Conservation (phyloP, 1,284 basidiomycete genomes). For the Mycena citricolor region DNA sequence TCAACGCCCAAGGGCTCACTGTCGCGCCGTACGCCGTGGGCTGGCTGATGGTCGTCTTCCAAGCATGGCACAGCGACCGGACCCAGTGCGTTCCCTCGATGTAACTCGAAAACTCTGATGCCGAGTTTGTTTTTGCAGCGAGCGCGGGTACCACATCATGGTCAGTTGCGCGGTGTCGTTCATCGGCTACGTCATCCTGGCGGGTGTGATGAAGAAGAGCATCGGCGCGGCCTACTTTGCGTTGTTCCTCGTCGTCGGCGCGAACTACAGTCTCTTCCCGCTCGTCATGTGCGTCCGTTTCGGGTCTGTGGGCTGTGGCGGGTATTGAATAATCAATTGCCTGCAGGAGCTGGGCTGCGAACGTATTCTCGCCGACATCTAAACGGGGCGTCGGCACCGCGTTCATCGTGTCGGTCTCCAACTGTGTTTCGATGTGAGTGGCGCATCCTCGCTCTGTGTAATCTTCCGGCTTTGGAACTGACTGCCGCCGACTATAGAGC, state of each 20-base stretch:
- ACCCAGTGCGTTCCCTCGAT: slow-evolving; percentile 27
- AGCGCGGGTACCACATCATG: slow-evolving; percentile 57
- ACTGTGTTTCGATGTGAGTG: slow-evolving; percentile 53
- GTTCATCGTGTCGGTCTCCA: slow-evolving; percentile 57
- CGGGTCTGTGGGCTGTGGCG: slow-evolving; percentile 24
- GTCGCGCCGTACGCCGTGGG: slow-evolving; percentile 55
- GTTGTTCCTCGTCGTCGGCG: slow-evolving; percentile 53
- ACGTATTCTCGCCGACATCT: slow-evolving; percentile 54
- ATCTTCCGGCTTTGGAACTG: neutral
- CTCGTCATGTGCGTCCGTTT: slow-evolving; percentile 57
- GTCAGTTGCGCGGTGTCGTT: slow-evolving; percentile 42
- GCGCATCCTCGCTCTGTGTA: neutral
- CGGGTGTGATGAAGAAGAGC: slow-evolving; percentile 47
- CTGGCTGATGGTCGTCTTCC: slow-evolving; percentile 53
- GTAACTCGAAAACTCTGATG: too few species aligned
- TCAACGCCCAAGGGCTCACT: slow-evolving; percentile 55
- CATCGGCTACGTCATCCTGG: slow-evolving; percentile 52
- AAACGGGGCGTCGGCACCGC: slow-evolving; percentile 59
- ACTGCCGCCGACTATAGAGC: slow-evolving; percentile 35
- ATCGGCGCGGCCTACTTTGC: slow-evolving; percentile 56
- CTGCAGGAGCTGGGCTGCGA: slow-evolving; percentile 56
- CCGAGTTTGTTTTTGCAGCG: too few species aligned
- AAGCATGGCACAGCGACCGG: slow-evolving; percentile 53
- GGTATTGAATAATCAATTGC: neutral
- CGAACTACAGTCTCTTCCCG: slow-evolving; percentile 55